A percentile compares a stretch with the other conserved stretches of the same genome.
phyloP scores from a whole-genome alignment of 805 yeast genomes.

The Jamesozyma piceae region DNA sequence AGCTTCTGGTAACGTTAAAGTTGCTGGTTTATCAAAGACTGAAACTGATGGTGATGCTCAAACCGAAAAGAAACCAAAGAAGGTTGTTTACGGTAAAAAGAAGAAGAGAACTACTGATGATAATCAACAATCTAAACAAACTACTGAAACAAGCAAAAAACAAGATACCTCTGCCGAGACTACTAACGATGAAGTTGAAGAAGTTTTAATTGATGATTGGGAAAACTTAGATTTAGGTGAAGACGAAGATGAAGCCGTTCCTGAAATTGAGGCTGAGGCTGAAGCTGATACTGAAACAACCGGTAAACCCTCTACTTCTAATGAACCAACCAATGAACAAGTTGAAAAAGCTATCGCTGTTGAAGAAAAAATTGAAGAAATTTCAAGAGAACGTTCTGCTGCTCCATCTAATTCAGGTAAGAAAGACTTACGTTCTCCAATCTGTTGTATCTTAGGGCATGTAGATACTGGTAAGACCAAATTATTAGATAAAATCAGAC shows the following conservation, averaged over 20 bases:
- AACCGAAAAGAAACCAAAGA: slow-evolving; percentile 48
- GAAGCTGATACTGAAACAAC: slow-evolving; percentile 14
- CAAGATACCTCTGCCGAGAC: slow-evolving; percentile 17
- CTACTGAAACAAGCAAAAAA: slow-evolving; percentile 16
- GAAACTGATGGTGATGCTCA: slow-evolving; percentile 12
- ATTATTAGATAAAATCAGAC: slow-evolving; percentile 91
- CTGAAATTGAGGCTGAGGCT: slow-evolving; percentile 8
- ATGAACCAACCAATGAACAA: slow-evolving; percentile 10
- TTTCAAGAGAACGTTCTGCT: slow-evolving; percentile 9
- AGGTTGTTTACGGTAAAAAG: slow-evolving; percentile 67
- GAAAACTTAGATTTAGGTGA: slow-evolving; percentile 59
- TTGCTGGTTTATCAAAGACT: slow-evolving; percentile 56
- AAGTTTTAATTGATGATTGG: slow-evolving; percentile 75
- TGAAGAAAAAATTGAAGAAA: slow-evolving; percentile 26
- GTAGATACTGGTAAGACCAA: slow-evolving; percentile 99
- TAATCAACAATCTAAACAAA: slow-evolving; percentile 19
- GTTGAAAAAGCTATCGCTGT: slow-evolving; percentile 28
- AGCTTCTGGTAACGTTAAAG: slow-evolving; percentile 59
- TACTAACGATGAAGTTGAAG: slow-evolving; percentile 38
- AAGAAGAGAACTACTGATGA: slow-evolving; percentile 38
- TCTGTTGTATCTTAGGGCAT: slow-evolving; percentile 97
- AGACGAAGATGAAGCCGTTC: slow-evolving; percentile 36
- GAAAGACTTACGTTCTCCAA: slow-evolving; percentile 86
- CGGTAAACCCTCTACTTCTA: slow-evolving; percentile 13
- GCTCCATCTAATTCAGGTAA: slow-evolving; percentile 20